Conservation (phyloP, 306 rosid genomes). For the Corylus americana region DNA sequence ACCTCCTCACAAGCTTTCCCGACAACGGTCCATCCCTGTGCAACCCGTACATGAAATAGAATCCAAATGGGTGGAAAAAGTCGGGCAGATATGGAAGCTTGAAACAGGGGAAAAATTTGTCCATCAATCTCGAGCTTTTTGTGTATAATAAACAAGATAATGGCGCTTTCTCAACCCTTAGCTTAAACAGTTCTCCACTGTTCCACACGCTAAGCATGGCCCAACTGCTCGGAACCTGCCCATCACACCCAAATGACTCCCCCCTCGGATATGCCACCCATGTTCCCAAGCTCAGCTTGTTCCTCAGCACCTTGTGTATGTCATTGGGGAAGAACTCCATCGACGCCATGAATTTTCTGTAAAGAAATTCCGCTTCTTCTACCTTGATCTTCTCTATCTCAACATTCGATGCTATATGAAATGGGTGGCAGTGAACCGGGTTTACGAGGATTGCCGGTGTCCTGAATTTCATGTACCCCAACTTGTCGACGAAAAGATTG, state of each 20-base stretch:
- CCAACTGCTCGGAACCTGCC: constrained; percentile 57
- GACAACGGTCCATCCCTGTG: constrained; percentile 68
- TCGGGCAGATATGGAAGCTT: constrained; percentile 64
- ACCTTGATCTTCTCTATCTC: constrained; percentile 54
- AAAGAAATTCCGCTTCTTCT: constrained; percentile 73
- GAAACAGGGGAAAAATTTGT: constrained; percentile 77
- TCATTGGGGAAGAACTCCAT: constrained; percentile 80
- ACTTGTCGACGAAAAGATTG: constrained; percentile 56
- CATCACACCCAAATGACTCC: constrained; percentile 38
- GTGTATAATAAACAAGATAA: constrained; percentile 61
- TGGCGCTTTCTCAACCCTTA: constrained; percentile 78
- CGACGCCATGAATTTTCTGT: constrained; percentile 65
- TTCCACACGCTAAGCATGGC: constrained; percentile 94
- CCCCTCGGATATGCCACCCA: constrained; percentile 79
- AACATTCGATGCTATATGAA: constrained; percentile 46
- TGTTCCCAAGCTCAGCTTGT: constrained; percentile 82
- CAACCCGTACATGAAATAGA: constrained; percentile 84
- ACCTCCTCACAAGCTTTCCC: constrained; percentile 60
- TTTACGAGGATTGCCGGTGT: constrained; percentile 72
- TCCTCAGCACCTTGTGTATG: constrained; percentile 56
- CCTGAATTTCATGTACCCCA: constrained; percentile 64
- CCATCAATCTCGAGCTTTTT: constrained; percentile 59
- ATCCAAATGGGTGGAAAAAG: constrained; percentile 80
- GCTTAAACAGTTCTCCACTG: constrained; percentile 65
- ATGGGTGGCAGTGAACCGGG: constrained; percentile 56